Percentiles rank a stretch among this genome's conserved stretches.
phyloP scores from a whole-genome alignment of 306 rosid species.

The Canavalia gladiata region DNA sequence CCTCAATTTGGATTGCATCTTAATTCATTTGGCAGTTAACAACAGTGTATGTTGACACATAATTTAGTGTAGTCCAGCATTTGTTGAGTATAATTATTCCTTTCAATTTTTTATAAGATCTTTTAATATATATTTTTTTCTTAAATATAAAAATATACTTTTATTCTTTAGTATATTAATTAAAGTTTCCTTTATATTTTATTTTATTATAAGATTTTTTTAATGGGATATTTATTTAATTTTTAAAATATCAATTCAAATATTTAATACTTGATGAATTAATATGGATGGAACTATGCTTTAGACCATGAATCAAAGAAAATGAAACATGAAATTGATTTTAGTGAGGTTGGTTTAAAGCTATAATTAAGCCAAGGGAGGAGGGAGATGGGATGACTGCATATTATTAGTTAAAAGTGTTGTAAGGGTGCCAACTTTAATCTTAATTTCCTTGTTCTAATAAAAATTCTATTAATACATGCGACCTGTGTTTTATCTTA shows the following conservation, averaged over 20 bases:
- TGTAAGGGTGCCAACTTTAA: background rate
- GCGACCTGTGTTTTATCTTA: too few species aligned
- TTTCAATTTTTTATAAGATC: too few species aligned
- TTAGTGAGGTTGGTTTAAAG: background rate
- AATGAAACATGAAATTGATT: background rate
- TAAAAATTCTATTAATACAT: background rate
- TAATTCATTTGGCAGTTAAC: background rate
- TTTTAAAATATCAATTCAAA: too few species aligned
- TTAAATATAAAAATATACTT: too few species aligned
- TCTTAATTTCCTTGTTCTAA: background rate
- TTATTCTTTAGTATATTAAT: too few species aligned
- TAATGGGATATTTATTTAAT: too few species aligned
- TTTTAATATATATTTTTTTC: too few species aligned
- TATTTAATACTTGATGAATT: too few species aligned
- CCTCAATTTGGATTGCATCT: background rate
- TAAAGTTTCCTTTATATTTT: too few species aligned
- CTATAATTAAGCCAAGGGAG: background rate
- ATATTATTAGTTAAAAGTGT: background rate
- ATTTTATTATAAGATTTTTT: too few species aligned
- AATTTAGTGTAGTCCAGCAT: background rate
- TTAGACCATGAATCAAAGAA: background rate
- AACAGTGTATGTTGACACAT: background rate
- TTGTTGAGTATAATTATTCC: too few species aligned
- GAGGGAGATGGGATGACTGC: background rate
- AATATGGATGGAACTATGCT: background rate